Evolutionary conservation across 805 yeast species (phyloP), one percentile per base, ranked within the genome.

Genomic region (Cyberlindnera nakhonratchasimensis): DNA sequence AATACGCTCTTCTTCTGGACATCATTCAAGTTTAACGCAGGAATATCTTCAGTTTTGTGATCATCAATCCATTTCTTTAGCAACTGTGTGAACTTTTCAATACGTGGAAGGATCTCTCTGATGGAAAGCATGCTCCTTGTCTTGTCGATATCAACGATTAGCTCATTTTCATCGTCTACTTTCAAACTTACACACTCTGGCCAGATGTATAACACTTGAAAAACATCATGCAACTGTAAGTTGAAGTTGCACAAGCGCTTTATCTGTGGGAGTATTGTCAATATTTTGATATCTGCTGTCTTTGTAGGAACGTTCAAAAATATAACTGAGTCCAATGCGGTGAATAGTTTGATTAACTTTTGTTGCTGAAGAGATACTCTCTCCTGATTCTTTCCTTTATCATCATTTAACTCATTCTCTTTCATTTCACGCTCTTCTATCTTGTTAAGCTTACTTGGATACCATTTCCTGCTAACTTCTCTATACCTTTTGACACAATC

Each of bases 401-500:
- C 6, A 11, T 14, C 30, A 19, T 32, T 20, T 3, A 6, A 6
- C 4, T 13, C 7, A 4, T n/a, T 14, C 17, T 23, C 18, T 12
- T 30, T 37, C 13, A 72, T 64, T 36, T 70, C 74, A 38, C 70
- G 73, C 47, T 66, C 67, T 50, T 72, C 75, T 1, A 70, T 59
- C 44, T 67, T 64, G 30, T 69, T 62, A 58, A 44, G 62, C 64
- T 65, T 51, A 6, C 60, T 59, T 3, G 76, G 76, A 47, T 72
- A 71, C 70, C 70, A 71, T 42, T 56, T 59, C 16, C 55, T 58
- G 12, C 73, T 69, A 37, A 71, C 77, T 43, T 71, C 74, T 49
- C 71, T 73, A 53, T 71, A 75, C 2, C 69, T 61, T 44, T 69
- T 71, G 34, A 72, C 62, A 37, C 75, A 58, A 49, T 71, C 71